Evolutionary conservation across 2,329 filamentous ascomycete species (phyloP), one percentile per base, ranked within the genome.

Genomic region (Calonectria multiphialidica): DNA sequence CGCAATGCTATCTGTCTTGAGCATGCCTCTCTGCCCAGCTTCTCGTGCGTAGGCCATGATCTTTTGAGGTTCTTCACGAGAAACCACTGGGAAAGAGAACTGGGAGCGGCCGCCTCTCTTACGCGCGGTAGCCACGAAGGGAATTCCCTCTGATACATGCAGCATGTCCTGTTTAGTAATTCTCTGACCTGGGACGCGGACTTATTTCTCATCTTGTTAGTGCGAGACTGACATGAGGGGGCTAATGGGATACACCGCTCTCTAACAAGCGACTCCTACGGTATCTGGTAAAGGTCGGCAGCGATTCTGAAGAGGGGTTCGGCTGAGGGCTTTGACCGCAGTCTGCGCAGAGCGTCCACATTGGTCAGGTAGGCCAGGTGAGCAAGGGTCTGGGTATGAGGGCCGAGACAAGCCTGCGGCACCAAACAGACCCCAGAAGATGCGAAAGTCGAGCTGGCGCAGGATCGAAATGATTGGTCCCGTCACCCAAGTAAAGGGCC

Each of bases 351-450:
- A 74, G 70, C 61, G 59, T 64, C 40, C 59, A 65, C 65, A 44
- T 42, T 57, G 57, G 64, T 49, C 69, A 53, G 72, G 70, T 68
- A 72, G 66, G 66, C 63, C 70, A 73, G 55, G 65, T 57, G 73
- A 69, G 55, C 77, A 79, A 65, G 77, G 77, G 71, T 73, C 67
- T 65, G 72, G 76, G 77, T 72, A 74, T 66, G 71, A 79, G 71
- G 77, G 74, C 73, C 73, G 74, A 79, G 75, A 78, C 76, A 75
- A 75, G 73, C 76, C 74, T 76, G 76, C 73, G 70, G 62, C 73
- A 75, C 76, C 75, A 77, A 77, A 71, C 72, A 73, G 66, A 70
- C 50, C 71, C 71, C 66, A 63, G 68, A 61, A 66, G 59, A 72
- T 75, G 71, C 57, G 42, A 72, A 59, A 70, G 65, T 64, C 68